Conservation (phyloP, 2,329 filamentous ascomycete genomes). For the Colletotrichum sp. region DNA sequence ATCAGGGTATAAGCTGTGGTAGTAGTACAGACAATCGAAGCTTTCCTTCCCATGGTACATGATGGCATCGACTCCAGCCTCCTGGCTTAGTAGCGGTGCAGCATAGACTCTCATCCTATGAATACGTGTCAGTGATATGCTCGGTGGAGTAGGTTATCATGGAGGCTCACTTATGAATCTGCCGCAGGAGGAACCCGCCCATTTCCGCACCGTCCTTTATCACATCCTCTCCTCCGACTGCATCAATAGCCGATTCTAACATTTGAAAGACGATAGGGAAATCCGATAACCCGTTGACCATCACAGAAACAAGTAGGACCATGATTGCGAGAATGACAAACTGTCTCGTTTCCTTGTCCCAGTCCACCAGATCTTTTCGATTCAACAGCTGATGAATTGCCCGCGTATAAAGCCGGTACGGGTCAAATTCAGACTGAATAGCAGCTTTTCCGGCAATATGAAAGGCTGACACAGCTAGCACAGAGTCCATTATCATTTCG, state of each 20-base stretch:
- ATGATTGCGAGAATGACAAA: conserved; percentile 24
- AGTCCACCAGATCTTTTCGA: background rate
- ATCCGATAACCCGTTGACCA: conserved; percentile 30
- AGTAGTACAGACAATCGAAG: conserved; percentile 12
- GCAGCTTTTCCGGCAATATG: conserved; percentile 18
- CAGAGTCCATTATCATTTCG: conserved; percentile 28
- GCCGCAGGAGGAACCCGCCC: background rate
- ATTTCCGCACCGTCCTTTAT: background rate
- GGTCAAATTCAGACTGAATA: background rate
- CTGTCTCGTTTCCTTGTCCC: background rate
- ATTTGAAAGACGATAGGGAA: conserved; percentile 29
- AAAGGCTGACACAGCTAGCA: conserved; percentile 29
- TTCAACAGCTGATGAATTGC: background rate
- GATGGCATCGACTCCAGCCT: background rate
- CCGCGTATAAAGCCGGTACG: background rate
- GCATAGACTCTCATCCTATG: conserved; percentile 3
- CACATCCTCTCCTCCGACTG: conserved; percentile 25
- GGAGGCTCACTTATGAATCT: conserved; percentile 10
- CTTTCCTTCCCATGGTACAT: background rate
- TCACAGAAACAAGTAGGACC: conserved; percentile 25
- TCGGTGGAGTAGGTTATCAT: background rate
- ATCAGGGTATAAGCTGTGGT: background rate
- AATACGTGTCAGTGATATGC: background rate
- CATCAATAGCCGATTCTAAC: conserved; percentile 29
- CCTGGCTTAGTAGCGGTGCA: background rate